Conservation (phyloP, 352 stramenopile genomes). For the Phytopythium delawarense region DNA sequence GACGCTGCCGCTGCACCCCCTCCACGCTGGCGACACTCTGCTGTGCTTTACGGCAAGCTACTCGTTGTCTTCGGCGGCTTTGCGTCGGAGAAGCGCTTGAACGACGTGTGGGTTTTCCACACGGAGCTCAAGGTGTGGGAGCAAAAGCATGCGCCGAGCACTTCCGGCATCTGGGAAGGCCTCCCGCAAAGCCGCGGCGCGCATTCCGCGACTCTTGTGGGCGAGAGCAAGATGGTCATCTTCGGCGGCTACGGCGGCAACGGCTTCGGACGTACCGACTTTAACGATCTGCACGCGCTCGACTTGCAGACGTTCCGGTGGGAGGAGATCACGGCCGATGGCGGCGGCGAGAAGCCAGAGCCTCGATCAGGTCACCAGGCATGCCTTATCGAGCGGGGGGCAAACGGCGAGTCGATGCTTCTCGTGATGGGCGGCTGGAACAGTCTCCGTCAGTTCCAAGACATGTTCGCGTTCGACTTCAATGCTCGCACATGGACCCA, state of each 20-base stretch:
- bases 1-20: conserved; percentile 28
- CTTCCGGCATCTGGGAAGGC: conserved; percentile 78
- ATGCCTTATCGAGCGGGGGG: conserved; percentile 75
- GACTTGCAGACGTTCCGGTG: conserved; percentile 91
- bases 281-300: conserved; percentile 93
- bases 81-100: conserved; percentile 90
- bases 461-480: conserved; percentile 94
- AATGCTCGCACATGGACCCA: conserved; percentile 82
- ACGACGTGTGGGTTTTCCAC: conserved; percentile 97
- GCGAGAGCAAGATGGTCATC: conserved; percentile 85
- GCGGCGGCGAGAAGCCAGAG: conserved; percentile 83
- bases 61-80: conserved; percentile 96
- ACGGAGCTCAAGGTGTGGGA: conserved; percentile 92
- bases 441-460: conserved; percentile 94
- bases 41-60: conserved; percentile 75
- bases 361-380: conserved; percentile 92
- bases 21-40: conserved; percentile 82
- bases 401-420: conserved; percentile 35
- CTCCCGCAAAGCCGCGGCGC: conserved; percentile 89
- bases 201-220: conserved; percentile 88
- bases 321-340: conserved; percentile 77
- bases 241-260: conserved; percentile 97
- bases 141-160: conserved; percentile 76
- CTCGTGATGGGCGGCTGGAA: conserved; percentile 97
- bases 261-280: conserved; percentile 92